Evolutionary conservation across 2,329 filamentous ascomycete genomes (phyloP), one percentile per base, ranked within the genome.

Genomic region (Bipolaris zeicola): DNA sequence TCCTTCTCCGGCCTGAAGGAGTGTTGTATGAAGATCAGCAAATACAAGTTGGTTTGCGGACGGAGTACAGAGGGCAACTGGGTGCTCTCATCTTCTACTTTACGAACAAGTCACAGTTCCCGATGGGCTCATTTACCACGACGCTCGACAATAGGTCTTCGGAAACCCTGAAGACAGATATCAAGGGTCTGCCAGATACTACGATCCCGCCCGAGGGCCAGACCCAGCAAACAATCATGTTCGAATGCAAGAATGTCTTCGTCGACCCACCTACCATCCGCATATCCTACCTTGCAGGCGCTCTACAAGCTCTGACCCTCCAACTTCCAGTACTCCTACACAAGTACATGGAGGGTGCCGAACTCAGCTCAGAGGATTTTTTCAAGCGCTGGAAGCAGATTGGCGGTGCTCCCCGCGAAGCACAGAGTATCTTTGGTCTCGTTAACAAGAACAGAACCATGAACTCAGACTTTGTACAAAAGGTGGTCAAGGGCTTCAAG

Each of bases 371-470:
- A 0, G 95, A 99, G 50, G 95, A 99, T 73, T 99, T 98, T 78
- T 99, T 99, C 85, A 97, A 96, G 82, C 85, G 96, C 49, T 99
- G 95, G 95, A 96, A 96, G 82, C 95, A 99, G 78, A 98, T 99
- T 67, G 95, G 95, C 11, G 92, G 90, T 5, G 86, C 87, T 1
- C 89, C 93, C 1, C 86, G 96, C 28, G 96, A 99, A 76, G 88
- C 91, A 0, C 95, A 99, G 75, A 85, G 85, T 45, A 92, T 98
- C 31, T 96, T 99, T 76, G 87, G 88, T 0, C 74, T 94, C 1
- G 83, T 82, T 26, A 82, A 78, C 61, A 82, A 84, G 52, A 82
- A 81, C 14, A 81, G 82, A 11, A 87, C 89, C 61, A 85, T 96
- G 60, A 89, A 83, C 57, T 86, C 90, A 56, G 78, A 80, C 2